A percentile compares a stretch with the other conserved stretches of the same genome.
Evolutionary conservation across 2,329 filamentous ascomycete species (phyloP).

Genomic region (Raffaelea ambrosiae): DNA sequence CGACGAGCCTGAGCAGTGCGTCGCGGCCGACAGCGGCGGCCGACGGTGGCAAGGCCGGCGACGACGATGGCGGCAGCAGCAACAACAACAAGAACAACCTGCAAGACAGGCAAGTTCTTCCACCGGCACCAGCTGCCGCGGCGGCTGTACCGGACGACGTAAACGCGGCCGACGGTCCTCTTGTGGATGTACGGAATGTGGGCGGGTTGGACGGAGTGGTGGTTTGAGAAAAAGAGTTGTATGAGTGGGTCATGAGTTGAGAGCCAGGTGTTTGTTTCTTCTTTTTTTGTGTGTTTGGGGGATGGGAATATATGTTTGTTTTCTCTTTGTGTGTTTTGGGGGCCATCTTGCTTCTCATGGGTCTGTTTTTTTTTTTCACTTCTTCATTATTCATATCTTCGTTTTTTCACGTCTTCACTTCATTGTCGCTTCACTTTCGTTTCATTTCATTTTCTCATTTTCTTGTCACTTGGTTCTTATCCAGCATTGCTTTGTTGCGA

Average conservation of each 20-base stretch:
- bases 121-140: neutral
- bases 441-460: neutral
- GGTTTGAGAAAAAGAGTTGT: neutral
- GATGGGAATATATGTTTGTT: too few relatives aligned
- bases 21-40: conserved; percentile 2
- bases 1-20: conserved; percentile 11
- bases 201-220: neutral
- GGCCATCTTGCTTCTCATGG: neutral
- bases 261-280: neutral
- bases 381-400: neutral
- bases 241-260: neutral
- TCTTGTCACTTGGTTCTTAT: neutral
- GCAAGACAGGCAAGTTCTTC: neutral
- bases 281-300: too few relatives aligned
- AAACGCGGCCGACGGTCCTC: neutral
- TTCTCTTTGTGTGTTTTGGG: neutral
- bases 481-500: neutral
- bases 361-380: neutral
- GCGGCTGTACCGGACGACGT: neutral
- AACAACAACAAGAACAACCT: neutral
- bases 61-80: neutral
- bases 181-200: neutral
- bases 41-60: neutral
- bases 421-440: too few relatives aligned
- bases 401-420: neutral